These are phyloP conservation scores for Fusarium kyushuense DNA, from an alignment of 2,329 filamentous ascomycete species.

Conservation along the genomic window DNA sequence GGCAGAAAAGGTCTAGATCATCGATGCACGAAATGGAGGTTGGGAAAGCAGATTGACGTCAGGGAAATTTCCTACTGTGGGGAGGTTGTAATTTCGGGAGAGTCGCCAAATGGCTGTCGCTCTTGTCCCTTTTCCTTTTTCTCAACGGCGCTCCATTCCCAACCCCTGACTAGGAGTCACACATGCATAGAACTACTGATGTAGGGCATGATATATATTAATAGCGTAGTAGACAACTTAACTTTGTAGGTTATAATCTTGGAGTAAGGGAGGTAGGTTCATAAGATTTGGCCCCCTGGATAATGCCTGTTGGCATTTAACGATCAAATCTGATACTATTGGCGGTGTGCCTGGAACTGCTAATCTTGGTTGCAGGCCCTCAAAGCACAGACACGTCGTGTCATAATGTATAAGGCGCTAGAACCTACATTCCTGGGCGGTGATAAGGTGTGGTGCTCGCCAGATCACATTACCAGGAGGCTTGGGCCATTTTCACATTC, in stretches of 20 bases:
- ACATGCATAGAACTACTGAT: conserved; percentile 24
- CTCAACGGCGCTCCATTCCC: conserved; percentile 8
- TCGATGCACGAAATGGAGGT: conserved; percentile 27
- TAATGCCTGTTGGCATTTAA: conserved; percentile 24
- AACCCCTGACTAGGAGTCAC: conserved; percentile 38
- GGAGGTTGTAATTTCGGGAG: conserved; percentile 41
- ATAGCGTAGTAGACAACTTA: conserved; percentile 11
- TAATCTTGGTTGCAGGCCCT: conserved; percentile 4
- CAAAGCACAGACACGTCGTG: conserved; percentile 9
- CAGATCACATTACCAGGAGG: conserved; percentile 5
- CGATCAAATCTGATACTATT: not conserved
- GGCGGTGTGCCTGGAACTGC: not conserved
- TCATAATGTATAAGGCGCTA: conserved; percentile 13
- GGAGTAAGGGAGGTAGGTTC: conserved; percentile 10
- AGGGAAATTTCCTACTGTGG: conserved; percentile 40
- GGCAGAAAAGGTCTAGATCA: conserved; percentile 32
- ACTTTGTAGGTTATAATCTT: conserved; percentile 4
- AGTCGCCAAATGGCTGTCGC: conserved; percentile 13
- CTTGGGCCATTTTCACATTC: conserved; percentile 26
- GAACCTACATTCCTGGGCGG: conserved; percentile 26
- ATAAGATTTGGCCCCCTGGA: conserved; percentile 21
- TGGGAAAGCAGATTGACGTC: conserved; percentile 37
- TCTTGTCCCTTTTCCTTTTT: conserved; percentile 6
- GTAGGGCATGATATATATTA: conserved; percentile 23
- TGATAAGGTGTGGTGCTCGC: conserved; percentile 23